Conservation (phyloP, 2,329 filamentous ascomycete species). For the Ceratocystis ficicola region DNA sequence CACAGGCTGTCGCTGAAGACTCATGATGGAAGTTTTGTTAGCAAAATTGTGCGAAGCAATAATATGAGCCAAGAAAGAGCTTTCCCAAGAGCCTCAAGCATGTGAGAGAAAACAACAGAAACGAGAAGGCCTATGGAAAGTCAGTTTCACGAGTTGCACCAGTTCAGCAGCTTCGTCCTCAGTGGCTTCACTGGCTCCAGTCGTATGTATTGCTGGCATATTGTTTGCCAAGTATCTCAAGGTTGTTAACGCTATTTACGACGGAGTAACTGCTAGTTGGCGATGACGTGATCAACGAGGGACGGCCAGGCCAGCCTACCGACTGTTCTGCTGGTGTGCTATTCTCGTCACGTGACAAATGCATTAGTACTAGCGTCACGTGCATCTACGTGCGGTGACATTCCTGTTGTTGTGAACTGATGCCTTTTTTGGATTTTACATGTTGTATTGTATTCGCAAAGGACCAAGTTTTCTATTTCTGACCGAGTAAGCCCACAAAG, state of each 20-base stretch:
- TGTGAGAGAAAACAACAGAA: neutral
- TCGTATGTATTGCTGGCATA: no score
- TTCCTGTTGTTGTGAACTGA: no score
- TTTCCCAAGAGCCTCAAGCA: neutral
- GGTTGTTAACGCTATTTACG: no score
- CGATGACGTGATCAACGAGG: neutral
- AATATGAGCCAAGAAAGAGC: neutral
- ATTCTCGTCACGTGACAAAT: neutral
- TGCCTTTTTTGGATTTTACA: no score
- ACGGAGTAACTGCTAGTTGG: neutral
- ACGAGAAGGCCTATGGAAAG: neutral
- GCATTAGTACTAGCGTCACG: neutral
- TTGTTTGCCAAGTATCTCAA: no score
- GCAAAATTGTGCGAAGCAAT: neutral
- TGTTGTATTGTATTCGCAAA: no score
- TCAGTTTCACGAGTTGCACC: neutral
- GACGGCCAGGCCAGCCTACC: neutral
- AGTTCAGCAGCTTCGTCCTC: neutral
- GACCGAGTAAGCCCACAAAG: no score
- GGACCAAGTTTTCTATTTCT: no score
- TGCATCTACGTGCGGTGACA: no score
- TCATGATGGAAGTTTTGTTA: slow-evolving; percentile 11
- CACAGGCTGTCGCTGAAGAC: slow-evolving; percentile 10
- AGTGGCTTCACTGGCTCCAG: no score
- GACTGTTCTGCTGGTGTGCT: neutral